Evolutionary conservation across 2,329 filamentous ascomycete species (phyloP), one percentile per base, ranked within the genome.

Genomic region (Zymoseptoria pseudotritici): DNA sequence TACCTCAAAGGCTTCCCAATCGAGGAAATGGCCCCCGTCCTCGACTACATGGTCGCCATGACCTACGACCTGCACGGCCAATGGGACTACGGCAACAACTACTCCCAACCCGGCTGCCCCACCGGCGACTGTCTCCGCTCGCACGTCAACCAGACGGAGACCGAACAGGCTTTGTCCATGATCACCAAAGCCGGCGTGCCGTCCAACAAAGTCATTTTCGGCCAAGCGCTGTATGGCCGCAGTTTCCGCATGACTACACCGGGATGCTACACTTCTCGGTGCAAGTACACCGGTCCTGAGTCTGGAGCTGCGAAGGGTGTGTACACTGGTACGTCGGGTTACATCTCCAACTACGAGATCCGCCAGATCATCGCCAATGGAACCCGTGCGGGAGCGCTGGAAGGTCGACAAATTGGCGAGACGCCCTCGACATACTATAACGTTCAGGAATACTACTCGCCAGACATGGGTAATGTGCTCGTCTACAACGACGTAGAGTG

Each of bases 141-240:
- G 2, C 72, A 76, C 51, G 67, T 77, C 21, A 78, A 78, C 62
- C 29, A 67, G 24, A 77, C 76, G 0, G 74, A 76, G 57, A 76
- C 72, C 0, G 56, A 64, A 3, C 56, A 64, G 3, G 61, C 74
- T 0, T 62, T 77, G 0, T 62, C 70, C 20, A 77, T 77, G 71
- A 70, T 79, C 42, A 78, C 76, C 7, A 76, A 77, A 1, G 80
- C 80, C 2, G 74, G 75, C 5, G 85, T 95, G 0, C 69, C 80
- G 0, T 71, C 84, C 0, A 70, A 79, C 60, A 96, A 95, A 75
- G 83, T 96, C 57, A 87, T 94, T 4, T 73, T 96, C 19, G 91
- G 91, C 3, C 91, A 95, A 86, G 90, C 91, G 2, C 78, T 96
- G n/a, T 96, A 96, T 71, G 92, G 91, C 2, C 87, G 90, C 36